Conservation (phyloP, 805 yeast species). For the Yarrowia yakushimensis region DNA sequence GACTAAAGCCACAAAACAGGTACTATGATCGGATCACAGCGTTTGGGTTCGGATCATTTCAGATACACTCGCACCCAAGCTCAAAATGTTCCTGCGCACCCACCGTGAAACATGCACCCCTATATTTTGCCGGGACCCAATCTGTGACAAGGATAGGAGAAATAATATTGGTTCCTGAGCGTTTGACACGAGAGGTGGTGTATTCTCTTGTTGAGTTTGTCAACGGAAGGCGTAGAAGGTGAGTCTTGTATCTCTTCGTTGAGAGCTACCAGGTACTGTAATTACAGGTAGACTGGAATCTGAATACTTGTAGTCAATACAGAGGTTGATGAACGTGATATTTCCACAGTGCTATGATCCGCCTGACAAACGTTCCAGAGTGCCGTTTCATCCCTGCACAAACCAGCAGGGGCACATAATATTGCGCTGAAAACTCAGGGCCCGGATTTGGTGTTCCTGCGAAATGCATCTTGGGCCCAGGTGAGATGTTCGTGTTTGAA, state of each 20-base stretch:
- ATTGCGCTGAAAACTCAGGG: neutral
- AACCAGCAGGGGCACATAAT: neutral
- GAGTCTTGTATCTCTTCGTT: no score
- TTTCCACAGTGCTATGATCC: no score
- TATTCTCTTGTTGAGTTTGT: no score
- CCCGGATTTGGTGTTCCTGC: neutral
- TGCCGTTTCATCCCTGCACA: neutral
- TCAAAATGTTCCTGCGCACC: slow-evolving; percentile 5
- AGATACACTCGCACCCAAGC: neutral
- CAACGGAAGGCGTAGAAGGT: no score
- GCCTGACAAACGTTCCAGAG: neutral
- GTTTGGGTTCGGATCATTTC: neutral
- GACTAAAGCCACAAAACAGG: no score
- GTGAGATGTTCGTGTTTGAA: no score
- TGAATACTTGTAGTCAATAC: no score
- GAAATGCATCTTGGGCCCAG: neutral
- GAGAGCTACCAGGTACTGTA: no score
- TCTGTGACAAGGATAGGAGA: neutral
- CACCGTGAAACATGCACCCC: slow-evolving; percentile 18
- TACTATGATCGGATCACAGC: no score
- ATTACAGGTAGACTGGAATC: no score
- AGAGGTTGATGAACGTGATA: no score
- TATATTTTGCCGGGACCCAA: neutral
- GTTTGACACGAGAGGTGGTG: neutral
- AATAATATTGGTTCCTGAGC: neutral